phyloP scores from a whole-genome alignment of 1,139 yeast genomes.

The Kodamaea anthophila region DNA sequence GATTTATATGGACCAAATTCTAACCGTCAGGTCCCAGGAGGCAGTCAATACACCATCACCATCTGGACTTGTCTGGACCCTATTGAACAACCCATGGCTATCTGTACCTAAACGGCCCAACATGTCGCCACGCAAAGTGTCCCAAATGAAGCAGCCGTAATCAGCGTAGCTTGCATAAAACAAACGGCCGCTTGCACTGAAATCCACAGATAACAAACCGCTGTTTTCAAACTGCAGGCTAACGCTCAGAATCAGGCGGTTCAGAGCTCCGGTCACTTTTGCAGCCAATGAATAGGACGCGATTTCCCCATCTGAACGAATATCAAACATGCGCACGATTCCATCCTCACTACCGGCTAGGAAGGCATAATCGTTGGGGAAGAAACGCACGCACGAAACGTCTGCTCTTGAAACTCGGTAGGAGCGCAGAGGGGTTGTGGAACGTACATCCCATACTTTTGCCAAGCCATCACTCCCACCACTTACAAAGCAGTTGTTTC shows the following conservation, averaged over 20 bases:
- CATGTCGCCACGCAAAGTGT: constrained; percentile 56
- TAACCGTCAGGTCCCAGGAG: constrained; percentile 65
- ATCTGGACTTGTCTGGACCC: constrained; percentile 64
- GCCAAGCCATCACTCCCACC: constrained; percentile 76
- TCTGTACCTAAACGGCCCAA: constrained; percentile 53
- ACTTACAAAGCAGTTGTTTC: constrained; percentile 41
- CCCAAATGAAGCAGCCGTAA: constrained; percentile 75
- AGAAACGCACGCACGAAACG: constrained; percentile 57
- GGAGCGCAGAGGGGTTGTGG: constrained; percentile 48
- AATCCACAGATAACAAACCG: constrained; percentile 67
- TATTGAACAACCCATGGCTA: constrained; percentile 56
- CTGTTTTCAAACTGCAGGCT: constrained; percentile 41
- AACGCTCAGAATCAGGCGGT: constrained; percentile 2
- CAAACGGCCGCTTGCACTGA: constrained; percentile 70
- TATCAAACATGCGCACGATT: constrained; percentile 61
- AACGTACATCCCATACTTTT: constrained; percentile 66
- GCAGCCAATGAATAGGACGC: constrained; percentile 40
- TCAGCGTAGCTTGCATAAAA: constrained; percentile 75
- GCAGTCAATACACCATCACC: constrained; percentile 70
- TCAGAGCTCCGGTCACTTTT: constrained; percentile 10
- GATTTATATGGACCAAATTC: constrained; percentile 46
- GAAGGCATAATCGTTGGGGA: constrained; percentile 67
- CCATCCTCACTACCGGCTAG: constrained; percentile 81
- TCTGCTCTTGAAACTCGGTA: constrained; percentile 62
- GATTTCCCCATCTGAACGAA: constrained; percentile 71